phyloP scores from a whole-genome alignment of 148 eudicot species.

The Euryodendron excelsum region DNA sequence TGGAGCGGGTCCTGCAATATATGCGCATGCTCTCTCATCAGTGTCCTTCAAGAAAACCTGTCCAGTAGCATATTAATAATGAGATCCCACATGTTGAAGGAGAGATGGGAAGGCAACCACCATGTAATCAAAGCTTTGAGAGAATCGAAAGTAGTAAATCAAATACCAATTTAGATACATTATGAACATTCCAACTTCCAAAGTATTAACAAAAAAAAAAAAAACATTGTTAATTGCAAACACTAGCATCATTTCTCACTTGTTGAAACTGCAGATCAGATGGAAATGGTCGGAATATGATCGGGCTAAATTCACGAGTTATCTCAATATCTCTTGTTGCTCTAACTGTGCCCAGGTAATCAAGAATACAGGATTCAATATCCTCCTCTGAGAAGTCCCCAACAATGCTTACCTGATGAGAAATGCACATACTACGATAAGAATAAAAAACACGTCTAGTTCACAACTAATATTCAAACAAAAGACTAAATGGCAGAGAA shows the following conservation, averaged over 20 bases:
- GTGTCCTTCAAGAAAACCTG: conserved; percentile 95
- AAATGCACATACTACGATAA: not conserved
- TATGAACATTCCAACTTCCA: not conserved
- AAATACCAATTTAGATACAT: not conserved
- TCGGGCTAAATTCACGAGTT: conserved; percentile 42
- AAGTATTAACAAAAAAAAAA: not conserved
- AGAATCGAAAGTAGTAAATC: not conserved
- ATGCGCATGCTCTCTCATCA: conserved; percentile 99
- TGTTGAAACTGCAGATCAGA: conserved; percentile 78
- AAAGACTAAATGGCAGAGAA: conserved; percentile 6
- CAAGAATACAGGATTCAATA: conserved; percentile 91
- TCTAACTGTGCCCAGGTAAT: conserved; percentile 88
- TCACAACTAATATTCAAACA: not conserved
- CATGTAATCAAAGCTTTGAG: not conserved
- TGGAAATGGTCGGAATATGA: conserved; percentile 69
- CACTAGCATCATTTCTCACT: conserved; percentile 41
- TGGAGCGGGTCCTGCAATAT: conserved; percentile 98
- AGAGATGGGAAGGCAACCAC: not conserved
- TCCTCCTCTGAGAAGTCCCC: conserved; percentile 98
- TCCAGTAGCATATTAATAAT: conserved; percentile 2
- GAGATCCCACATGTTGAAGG: not conserved
- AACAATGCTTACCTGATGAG: conserved; percentile 80
- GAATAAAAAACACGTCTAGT: not conserved
- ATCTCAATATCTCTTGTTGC: conserved; percentile 44
- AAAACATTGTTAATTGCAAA: not conserved